Evolutionary conservation across 2,329 filamentous ascomycete species (phyloP), one percentile per base, ranked within the genome.

Genomic region (Trichoderma pleuroti): DNA sequence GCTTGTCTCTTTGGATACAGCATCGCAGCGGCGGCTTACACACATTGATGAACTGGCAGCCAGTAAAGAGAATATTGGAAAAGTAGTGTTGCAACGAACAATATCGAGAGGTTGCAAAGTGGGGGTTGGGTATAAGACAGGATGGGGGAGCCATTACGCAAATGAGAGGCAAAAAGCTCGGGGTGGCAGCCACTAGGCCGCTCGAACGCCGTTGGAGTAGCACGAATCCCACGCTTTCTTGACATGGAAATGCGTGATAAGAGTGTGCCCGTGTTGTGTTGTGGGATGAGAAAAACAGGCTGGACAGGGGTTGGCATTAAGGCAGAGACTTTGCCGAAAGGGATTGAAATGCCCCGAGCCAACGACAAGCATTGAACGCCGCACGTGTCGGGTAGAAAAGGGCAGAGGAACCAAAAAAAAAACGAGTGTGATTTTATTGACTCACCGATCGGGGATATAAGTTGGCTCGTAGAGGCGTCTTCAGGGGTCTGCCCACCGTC

Each of bases 391-490:
- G 81, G 82, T 84, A 30, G 78, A 81, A 42, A 39, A 78, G 77
- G 72, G 76, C 82, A 82, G 86, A 85, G 82, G 81, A 82, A 78
- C 78, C n/a, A n/a, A n/a, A n/a, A n/a, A n/a, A 75, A 81, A 82
- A 84, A 73, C 72, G 72, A 75, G 73, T 74, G 77, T 49, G 80
- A 75, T 75, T 75, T 75, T 75, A 74, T 75, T 72, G 75, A 81
- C 86, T 85, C 80, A 88, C 86, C 86, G 80, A 88, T 86, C 79
- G 86, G 86, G 76, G 81, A 82, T 74, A 88, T 82, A 80, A 84
- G 86, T 73, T 81, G 78, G 71, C 77, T 76, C 73, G 82, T 84
- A 72, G 81, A 80, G 75, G 80, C 81, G 80, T 82, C 81, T 78
- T 78, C 82, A 81, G 81, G 83, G 81, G 80, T 82, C 78, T 82